These are phyloP conservation scores for Hyaloperonospora arabidopsidis DNA, from an alignment of 352 stramenopile genomes.

Conservation along the genomic window DNA sequence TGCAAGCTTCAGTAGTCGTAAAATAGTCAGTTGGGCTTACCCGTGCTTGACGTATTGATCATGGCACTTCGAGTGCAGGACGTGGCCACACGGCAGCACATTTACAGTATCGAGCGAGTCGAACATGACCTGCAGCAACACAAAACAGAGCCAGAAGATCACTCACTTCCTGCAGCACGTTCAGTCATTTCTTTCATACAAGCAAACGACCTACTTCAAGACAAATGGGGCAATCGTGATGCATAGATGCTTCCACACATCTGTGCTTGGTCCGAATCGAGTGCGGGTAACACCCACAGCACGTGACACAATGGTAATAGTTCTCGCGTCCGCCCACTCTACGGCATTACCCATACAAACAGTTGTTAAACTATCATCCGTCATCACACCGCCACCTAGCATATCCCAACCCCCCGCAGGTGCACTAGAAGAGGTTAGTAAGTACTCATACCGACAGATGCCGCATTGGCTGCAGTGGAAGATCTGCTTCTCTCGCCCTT, in stretches of 20 bases:
- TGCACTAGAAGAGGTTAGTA: not conserved
- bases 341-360: constrained; percentile 28
- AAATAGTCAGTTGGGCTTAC: constrained; percentile 22
- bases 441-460: constrained; percentile 54
- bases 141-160: not conserved
- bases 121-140: constrained; percentile 50
- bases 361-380: too few species aligned
- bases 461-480: constrained; percentile 73
- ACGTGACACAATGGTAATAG: constrained; percentile 73
- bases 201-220: constrained; percentile 36
- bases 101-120: constrained; percentile 62
- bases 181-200: not conserved
- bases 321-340: constrained; percentile 71
- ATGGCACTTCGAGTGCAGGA: constrained; percentile 64
- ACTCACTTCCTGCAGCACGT: too few species aligned
- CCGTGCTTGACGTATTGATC: constrained; percentile 53
- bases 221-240: constrained; percentile 75
- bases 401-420: too few species aligned
- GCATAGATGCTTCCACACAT: constrained; percentile 74
- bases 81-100: constrained; percentile 66
- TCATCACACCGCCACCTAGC: too few species aligned
- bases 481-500: constrained; percentile 49
- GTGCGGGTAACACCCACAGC: constrained; percentile 71
- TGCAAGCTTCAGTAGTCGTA: not conserved
- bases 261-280: constrained; percentile 64